A percentile compares a stretch with the other conserved stretches of the same genome.
Evolutionary conservation across 2,329 filamentous ascomycete genomes (phyloP).

Genomic region (Hypocreales sp.): DNA sequence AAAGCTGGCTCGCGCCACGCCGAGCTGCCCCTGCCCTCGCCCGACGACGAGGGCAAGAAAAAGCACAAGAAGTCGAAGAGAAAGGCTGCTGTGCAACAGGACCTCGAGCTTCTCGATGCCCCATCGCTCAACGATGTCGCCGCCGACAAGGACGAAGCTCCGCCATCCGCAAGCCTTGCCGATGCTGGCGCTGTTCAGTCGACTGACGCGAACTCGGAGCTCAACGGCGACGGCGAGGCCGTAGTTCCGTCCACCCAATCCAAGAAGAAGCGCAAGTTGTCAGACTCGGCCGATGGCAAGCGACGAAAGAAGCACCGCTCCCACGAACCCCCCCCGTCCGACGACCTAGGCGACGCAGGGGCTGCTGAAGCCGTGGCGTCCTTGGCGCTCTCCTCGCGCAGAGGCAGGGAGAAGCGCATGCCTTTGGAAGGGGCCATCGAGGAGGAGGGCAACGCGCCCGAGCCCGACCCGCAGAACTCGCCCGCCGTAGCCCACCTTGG

Average conservation of each 20-base stretch:
- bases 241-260: constrained; percentile 8
- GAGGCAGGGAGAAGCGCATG: constrained; percentile 2
- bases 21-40: constrained; percentile 5
- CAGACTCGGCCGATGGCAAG: constrained; percentile 14
- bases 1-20: constrained; percentile 7
- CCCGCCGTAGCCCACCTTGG: constrained; percentile 12
- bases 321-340: constrained; percentile 8
- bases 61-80: constrained; percentile 14
- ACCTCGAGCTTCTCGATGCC: no score
- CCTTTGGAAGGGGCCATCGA: constrained; percentile 5
- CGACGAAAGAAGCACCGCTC: constrained; percentile 17
- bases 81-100: no score
- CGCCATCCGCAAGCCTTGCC: neutral
- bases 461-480: constrained; percentile 10
- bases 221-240: constrained; percentile 6
- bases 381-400: constrained; percentile 4
- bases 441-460: constrained; percentile 7
- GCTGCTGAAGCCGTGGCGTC: neutral
- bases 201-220: constrained; percentile 3
- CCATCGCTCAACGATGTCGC: no score
- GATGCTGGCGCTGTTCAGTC: neutral
- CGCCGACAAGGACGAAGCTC: neutral
- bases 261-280: constrained; percentile 18
- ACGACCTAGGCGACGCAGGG: constrained; percentile 5
- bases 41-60: constrained; percentile 7